Percentiles rank a stretch among this genome's conserved stretches.
These are phyloP conservation scores for Monosporozyma siamensis DNA, from an alignment of 805 yeast species.

Conservation along the genomic window DNA sequence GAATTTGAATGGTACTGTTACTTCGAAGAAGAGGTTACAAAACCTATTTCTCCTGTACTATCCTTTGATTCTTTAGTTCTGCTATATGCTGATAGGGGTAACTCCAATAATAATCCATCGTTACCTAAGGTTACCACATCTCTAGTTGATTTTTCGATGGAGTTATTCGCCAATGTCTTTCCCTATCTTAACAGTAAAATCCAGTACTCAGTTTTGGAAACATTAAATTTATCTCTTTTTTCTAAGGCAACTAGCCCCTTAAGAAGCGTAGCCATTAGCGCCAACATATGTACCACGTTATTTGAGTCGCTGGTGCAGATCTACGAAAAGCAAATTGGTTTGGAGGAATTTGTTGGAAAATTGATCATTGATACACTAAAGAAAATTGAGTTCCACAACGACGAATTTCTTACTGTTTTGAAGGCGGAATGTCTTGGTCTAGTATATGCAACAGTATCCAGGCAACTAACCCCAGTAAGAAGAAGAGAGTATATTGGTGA, in stretches of 20 bases:
- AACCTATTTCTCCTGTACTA: constrained; percentile 34
- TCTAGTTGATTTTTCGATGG: constrained; percentile 70
- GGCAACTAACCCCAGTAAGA: constrained; percentile 7
- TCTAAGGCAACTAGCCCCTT: constrained; percentile 31
- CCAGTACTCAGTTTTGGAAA: constrained; percentile 82
- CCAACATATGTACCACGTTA: constrained; percentile 57
- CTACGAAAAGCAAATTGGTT: constrained; percentile 14
- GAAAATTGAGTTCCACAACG: constrained; percentile 32
- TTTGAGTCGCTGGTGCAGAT: constrained; percentile 37
- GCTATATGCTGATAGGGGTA: constrained; percentile 18
- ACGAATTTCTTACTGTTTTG: constrained; percentile 35
- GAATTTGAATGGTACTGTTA: constrained; percentile 30
- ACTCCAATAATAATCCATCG: constrained; percentile 10
- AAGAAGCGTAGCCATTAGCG: constrained; percentile 40
- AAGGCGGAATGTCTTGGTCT: constrained; percentile 55
- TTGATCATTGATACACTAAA: constrained; percentile 44
- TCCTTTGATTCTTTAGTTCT: constrained; percentile 35
- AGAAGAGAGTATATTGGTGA: constrained; percentile 24
- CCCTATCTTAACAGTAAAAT: constrained; percentile 66
- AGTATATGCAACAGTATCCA: constrained; percentile 30
- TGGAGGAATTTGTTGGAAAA: constrained; percentile 34
- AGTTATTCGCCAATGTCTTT: constrained; percentile 60
- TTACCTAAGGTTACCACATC: constrained; percentile 41
- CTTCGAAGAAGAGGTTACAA: constrained; percentile 27
- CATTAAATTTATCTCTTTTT: constrained; percentile 48